Conservation (phyloP, 139 green algal species). For the Asterochloris sp. region DNA sequence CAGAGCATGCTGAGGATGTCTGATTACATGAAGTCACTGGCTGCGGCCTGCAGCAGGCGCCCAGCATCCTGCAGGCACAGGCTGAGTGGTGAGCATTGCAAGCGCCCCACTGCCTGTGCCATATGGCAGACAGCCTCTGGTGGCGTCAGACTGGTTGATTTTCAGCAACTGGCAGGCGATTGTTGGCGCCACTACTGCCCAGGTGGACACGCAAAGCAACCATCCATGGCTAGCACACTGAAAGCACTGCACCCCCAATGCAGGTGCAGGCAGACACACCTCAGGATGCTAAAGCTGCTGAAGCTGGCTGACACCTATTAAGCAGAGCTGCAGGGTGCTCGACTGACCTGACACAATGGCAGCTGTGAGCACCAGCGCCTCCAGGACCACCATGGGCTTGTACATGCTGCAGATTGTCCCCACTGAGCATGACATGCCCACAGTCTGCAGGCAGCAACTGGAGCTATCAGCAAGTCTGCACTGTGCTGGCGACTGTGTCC, state of each 20-base stretch:
- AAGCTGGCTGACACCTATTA: constrained; percentile 54
- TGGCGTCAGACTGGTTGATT: too few species aligned
- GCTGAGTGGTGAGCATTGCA: neutral
- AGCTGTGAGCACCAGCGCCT: constrained; percentile 54
- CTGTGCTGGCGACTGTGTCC: neutral
- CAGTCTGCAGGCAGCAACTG: constrained; percentile 21
- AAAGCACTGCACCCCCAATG: neutral
- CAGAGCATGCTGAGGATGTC: neutral
- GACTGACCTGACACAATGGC: constrained; percentile 47
- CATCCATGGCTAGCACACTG: neutral
- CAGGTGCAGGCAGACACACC: neutral
- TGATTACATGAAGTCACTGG: neutral
- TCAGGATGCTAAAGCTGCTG: neutral
- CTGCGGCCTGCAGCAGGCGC: too few species aligned
- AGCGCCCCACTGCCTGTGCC: neutral
- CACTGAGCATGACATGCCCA: constrained; percentile 29
- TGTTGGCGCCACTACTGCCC: neutral
- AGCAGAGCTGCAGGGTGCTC: constrained; percentile 65
- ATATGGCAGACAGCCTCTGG: too few species aligned
- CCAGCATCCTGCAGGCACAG: neutral
- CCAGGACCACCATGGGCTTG: constrained; percentile 49
- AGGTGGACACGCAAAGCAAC: neutral
- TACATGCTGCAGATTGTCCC: constrained; percentile 47
- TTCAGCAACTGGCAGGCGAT: neutral
- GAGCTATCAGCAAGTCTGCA: neutral